Evolutionary conservation across 306 rosid genomes (phyloP), one percentile per base, ranked within the genome.

Genomic region (Castanospermum australe): DNA sequence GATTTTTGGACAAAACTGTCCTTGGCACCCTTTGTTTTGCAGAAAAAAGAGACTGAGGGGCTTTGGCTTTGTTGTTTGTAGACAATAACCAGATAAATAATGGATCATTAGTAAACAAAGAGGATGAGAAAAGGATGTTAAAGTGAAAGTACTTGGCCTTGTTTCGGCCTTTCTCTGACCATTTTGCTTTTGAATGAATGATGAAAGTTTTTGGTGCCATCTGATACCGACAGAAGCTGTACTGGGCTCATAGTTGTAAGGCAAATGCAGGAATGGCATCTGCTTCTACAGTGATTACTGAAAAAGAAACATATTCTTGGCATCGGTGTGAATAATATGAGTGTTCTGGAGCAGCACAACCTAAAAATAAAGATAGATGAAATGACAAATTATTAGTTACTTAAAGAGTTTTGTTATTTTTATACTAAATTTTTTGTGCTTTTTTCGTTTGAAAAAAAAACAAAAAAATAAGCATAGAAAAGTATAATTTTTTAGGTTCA

Each of bases 121-220:
- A 60, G 50, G 73, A 75, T 36, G 56, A 54, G n/a, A 61, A 64
- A 82, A 82, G 79, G 61, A 76, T 38, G 75, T 10, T 76, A 82
- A 82, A 76, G 82, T n/a, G 67, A 59, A 60, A 59, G 50, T 76
- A 39, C 68, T 38, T 59, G 78, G 52, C 44, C 36, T 66, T 81
- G 76, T 15, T 69, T 73, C 68, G 47, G 70, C 85, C 38, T 33
- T 50, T 75, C 35, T 78, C 83, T 88, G 88, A 82, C 86, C 75
- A 51, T 35, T 81, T 85, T 86, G 85, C 63, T 79, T 90, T 73
- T 76, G 83, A 77, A 61, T 84, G 78, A 76, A 79, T 82, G 79
- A 84, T 89, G 86, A 80, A 77, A 71, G 86, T 42, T 63, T 68
- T 74, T 52, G 88, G 86, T 83, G 82, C 76, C 85, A 81, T 83